A percentile compares a stretch with the other conserved stretches of the same genome.
Evolutionary conservation across 2,329 filamentous ascomycete genomes (phyloP).

Genomic region (Stachybotrys elegans): DNA sequence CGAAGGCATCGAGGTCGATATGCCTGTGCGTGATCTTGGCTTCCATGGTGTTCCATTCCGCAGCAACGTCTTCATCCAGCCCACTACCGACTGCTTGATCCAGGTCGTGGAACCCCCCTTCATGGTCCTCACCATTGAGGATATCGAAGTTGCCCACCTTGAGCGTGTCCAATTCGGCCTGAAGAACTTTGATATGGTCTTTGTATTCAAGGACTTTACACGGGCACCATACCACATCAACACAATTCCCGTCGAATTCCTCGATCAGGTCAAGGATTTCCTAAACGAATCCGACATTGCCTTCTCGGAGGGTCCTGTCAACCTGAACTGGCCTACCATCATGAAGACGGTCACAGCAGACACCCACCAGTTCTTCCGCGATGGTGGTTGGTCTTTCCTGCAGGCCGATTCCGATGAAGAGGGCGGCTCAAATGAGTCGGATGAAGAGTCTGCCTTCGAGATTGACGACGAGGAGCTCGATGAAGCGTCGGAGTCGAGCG

Average conservation of each 20-base stretch:
- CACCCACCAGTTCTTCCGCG: constrained; percentile 89
- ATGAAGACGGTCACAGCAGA: constrained; percentile 98
- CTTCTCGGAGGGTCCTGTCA: constrained; percentile 89
- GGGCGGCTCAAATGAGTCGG: constrained; percentile 68
- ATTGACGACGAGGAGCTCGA: constrained; percentile 83
- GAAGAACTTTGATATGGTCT: constrained; percentile 98
- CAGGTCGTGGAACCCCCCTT: constrained; percentile 97
- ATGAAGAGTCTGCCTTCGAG: constrained; percentile 91
- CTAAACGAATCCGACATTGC: constrained; percentile 93
- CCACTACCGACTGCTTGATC: constrained; percentile 93
- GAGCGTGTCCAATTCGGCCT: constrained; percentile 95
- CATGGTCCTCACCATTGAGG: constrained; percentile 88
- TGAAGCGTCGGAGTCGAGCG: constrained; percentile 67
- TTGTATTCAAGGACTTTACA: constrained; percentile 96
- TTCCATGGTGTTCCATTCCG: constrained; percentile 96
- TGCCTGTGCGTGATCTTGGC: constrained; percentile 92
- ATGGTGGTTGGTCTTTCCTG: constrained; percentile 94
- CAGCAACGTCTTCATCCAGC: constrained; percentile 92
- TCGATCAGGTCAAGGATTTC: constrained; percentile 97
- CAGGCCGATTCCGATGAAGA: constrained; percentile 84
- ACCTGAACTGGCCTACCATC: constrained; percentile 97
- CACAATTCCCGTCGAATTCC: constrained; percentile 91
- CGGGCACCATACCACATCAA: constrained; percentile 92
- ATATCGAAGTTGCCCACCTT: constrained; percentile 93
- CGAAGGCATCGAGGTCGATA: constrained; percentile 88